phyloP scores from a whole-genome alignment of 345 rosid genomes.

The Populus simonii region DNA sequence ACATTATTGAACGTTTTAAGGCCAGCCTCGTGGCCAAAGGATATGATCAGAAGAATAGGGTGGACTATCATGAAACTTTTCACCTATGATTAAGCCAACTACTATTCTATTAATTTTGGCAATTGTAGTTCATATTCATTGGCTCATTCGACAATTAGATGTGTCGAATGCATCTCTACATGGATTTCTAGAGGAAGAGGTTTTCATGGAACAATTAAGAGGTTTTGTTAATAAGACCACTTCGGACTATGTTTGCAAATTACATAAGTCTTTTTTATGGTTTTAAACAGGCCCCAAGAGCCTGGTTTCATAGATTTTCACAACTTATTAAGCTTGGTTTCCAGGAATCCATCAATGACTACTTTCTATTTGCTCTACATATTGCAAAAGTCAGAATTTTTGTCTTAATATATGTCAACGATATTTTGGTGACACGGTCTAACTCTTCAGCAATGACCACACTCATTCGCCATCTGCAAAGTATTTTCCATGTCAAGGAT shows the following conservation, averaged over 20 bases:
- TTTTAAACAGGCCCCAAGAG: too few species aligned
- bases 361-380: too few species aligned
- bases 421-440: neutral
- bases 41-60: neutral
- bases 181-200: neutral
- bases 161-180: neutral
- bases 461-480: neutral
- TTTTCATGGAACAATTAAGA: neutral
- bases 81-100: neutral
- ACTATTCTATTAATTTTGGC: neutral
- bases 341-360: too few species aligned
- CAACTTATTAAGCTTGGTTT: too few species aligned
- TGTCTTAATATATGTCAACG: neutral
- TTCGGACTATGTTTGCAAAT: too few species aligned
- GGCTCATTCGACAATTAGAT: neutral
- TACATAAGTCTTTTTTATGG: too few species aligned
- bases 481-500: neutral
- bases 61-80: neutral
- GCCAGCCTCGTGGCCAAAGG: neutral
- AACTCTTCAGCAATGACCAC: neutral
- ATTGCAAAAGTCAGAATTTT: neutral
- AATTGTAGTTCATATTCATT: neutral
- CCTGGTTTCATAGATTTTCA: too few species aligned
- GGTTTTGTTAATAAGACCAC: neutral
- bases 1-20: too few species aligned